Base-by-base conservation (phyloP, 768 basidiomycete genomes). In the Daedaleopsis sinensis region DNA sequence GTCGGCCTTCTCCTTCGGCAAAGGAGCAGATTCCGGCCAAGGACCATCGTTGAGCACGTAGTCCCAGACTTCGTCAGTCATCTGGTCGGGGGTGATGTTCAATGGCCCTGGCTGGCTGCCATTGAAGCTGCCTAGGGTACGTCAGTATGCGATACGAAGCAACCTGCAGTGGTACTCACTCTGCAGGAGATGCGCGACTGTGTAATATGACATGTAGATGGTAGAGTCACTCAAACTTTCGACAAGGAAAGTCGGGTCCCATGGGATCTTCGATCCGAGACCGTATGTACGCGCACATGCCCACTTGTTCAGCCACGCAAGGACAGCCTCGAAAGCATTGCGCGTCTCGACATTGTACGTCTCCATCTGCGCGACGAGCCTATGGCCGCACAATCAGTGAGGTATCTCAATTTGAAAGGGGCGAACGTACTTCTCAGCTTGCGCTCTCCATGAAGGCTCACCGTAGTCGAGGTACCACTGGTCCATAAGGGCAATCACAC, bases 381-480 rank as follows among this genome's bases (percentile, higher is more conserved):
- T 97, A 65, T 1, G 46, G 39, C 38, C 57, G 4, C 58, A 36
- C 65, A 36, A 35, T 67, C 53, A 49, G 61, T 44, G 13, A 52
- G 46, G 50, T n/a, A 16, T 2, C 19, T 10, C 8, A 15, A 11
- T n/a, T n/a, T 32, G 27, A 32, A 3, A 32, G 4, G 27, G 27
- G 27, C 7, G 2, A 1, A 81, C 87, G 55, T 70, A 93, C 94
- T 82, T 87, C 73, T 94, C 91, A 6, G 93, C 86, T 69, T 92
- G 84, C 16, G 82, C 84, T 73, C 89, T 91, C 97, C 97, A 99
- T n/a, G 73, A 72, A 1, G 85, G 74, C 78, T 98, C 94, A 67
- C 96, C 97, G 68, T 98, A 99, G 75, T 98, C 94, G 74, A 98
- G 77, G 75, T 98, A 99, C 96, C 96, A 99, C 76, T 99, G 97